These are phyloP conservation scores for Sisymbrium irio DNA, from an alignment of 345 rosid species.

Conservation along the genomic window DNA sequence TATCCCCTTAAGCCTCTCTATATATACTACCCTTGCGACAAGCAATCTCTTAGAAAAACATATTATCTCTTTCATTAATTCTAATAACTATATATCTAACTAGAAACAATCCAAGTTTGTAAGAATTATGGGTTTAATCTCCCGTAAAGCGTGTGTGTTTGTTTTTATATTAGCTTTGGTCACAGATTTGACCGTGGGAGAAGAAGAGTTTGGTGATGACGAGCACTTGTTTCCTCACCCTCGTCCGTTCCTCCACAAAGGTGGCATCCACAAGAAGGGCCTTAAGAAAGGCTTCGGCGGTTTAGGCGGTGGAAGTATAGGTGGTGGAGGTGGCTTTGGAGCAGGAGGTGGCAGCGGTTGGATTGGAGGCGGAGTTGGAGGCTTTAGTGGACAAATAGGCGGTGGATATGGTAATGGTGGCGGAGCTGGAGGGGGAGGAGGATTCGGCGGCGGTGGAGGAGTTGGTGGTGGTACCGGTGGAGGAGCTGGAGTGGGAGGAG, in stretches of 20 bases:
- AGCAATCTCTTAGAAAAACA: neutral
- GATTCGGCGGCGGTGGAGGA: neutral
- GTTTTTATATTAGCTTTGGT: conserved; percentile 28
- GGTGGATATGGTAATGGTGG: conserved; percentile 22
- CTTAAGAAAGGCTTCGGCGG: conserved; percentile 28
- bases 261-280: conserved; percentile 32
- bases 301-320: conserved; percentile 11
- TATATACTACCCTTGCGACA: conserved; percentile 16
- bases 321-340: conserved; percentile 35
- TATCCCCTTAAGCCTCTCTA: neutral
- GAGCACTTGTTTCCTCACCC: conserved; percentile 33
- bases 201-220: conserved; percentile 22
- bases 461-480: neutral
- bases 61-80: neutral
- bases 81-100: neutral
- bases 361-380: conserved; percentile 33
- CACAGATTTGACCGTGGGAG: conserved; percentile 5
- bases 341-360: conserved; percentile 33
- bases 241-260: conserved; percentile 29
- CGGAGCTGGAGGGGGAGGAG: conserved; percentile 11
- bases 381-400: conserved; percentile 28
- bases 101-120: neutral
- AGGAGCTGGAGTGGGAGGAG: neutral
- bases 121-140: conserved; percentile 14
- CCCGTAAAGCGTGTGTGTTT: conserved; percentile 18